Evolutionary conservation across 2,329 filamentous ascomycete genomes (phyloP).

Genomic region (Colletotrichum nymphaeae): DNA sequence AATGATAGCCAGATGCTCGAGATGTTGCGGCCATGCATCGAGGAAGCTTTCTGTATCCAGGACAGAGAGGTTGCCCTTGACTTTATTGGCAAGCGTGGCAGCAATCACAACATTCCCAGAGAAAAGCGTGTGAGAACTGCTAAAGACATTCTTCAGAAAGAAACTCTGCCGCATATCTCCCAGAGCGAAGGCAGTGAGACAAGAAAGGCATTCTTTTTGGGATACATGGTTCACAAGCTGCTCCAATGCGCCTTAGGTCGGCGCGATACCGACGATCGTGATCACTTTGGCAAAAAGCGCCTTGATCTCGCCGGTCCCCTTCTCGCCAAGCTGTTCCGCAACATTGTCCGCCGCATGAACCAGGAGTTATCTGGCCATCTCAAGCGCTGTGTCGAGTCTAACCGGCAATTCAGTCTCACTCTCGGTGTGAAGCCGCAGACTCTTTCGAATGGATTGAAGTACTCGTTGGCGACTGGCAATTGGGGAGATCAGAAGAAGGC

Average conservation of each 20-base stretch:
- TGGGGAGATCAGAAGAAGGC: slow-evolving; percentile 99
- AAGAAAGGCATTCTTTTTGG: slow-evolving; percentile 95
- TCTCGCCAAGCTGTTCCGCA: slow-evolving; percentile 95
- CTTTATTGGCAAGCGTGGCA: slow-evolving; percentile 93
- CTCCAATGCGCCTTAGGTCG: slow-evolving; percentile 93
- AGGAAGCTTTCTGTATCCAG: slow-evolving; percentile 96
- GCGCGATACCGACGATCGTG: slow-evolving; percentile 94
- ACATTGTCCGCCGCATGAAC: slow-evolving; percentile 90
- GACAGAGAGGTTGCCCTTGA: slow-evolving; percentile 94
- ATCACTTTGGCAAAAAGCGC: slow-evolving; percentile 99
- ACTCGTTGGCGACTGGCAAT: slow-evolving; percentile 96
- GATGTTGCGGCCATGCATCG: slow-evolving; percentile 96
- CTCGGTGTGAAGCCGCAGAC: slow-evolving; percentile 92
- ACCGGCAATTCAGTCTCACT: slow-evolving; percentile 88
- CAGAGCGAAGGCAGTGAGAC: slow-evolving; percentile 96
- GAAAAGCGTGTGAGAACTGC: slow-evolving; percentile 94
- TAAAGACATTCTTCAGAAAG: slow-evolving; percentile 95
- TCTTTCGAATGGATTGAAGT: slow-evolving; percentile 93
- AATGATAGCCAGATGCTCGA: slow-evolving; percentile 98
- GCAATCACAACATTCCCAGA: slow-evolving; percentile 68
- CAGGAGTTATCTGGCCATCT: slow-evolving; percentile 92
- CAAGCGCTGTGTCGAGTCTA: slow-evolving; percentile 90
- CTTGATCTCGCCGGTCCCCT: slow-evolving; percentile 94
- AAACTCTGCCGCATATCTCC: slow-evolving; percentile 95
- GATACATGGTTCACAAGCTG: slow-evolving; percentile 98